phyloP scores from a whole-genome alignment of 306 rosid species.

The Vigna trinervia region DNA sequence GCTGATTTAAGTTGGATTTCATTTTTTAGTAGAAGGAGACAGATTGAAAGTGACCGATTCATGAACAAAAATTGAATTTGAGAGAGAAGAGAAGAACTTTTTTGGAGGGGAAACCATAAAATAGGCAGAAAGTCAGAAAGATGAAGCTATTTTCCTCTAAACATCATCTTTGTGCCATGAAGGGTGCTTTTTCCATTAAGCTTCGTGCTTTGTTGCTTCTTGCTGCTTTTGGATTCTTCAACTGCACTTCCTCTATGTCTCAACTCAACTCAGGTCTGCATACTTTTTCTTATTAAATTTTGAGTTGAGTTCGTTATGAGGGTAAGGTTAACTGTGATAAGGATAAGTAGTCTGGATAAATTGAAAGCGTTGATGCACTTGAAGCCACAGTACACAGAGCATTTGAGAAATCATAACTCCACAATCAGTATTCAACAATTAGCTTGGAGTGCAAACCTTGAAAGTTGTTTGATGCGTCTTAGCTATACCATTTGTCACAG shows the following conservation, averaged over 20 bases:
- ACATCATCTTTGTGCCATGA: conserved; percentile 53
- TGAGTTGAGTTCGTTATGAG: too few relatives aligned
- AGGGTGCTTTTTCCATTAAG: conserved; percentile 45
- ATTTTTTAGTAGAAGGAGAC: neutral
- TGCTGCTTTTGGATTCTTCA: conserved; percentile 65
- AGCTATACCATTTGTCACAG: too few relatives aligned
- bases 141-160: neutral
- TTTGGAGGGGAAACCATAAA: neutral
- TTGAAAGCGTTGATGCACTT: too few relatives aligned
- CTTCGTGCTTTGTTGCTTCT: conserved; percentile 52
- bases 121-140: conserved; percentile 25
- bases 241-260: conserved; percentile 74
- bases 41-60: conserved; percentile 28
- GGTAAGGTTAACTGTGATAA: too few relatives aligned
- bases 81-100: neutral
- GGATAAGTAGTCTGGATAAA: too few relatives aligned
- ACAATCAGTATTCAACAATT: too few relatives aligned
- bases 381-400: too few relatives aligned
- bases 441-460: too few relatives aligned
- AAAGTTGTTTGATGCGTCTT: too few relatives aligned
- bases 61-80: conserved; percentile 12
- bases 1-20: conserved; percentile 32
- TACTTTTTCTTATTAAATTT: neutral
- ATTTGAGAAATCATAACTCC: too few relatives aligned
- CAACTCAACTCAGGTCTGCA: conserved; percentile 69